These are phyloP conservation scores for Evernia prunastri DNA, from an alignment of 495 filamentous ascomycete genomes.

Conservation along the genomic window DNA sequence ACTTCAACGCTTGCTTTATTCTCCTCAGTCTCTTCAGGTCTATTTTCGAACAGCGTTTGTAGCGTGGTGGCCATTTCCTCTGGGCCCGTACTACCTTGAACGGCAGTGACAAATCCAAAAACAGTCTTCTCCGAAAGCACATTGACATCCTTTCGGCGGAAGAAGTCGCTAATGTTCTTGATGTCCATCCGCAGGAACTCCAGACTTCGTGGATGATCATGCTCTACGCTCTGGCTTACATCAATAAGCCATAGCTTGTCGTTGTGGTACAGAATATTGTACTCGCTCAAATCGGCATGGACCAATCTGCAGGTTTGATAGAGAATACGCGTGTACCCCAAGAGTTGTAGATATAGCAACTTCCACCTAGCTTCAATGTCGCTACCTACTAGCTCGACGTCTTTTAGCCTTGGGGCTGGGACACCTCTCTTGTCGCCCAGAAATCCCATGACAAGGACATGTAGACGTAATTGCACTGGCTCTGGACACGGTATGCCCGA, in stretches of 20 bases:
- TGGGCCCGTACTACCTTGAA: conserved; percentile 47
- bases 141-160: conserved; percentile 74
- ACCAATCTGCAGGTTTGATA: conserved; percentile 87
- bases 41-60: conserved; percentile 43
- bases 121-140: conserved; percentile 63
- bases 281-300: conserved; percentile 94
- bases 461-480: conserved; percentile 75
- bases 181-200: conserved; percentile 97
- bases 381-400: conserved; percentile 55
- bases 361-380: conserved; percentile 61
- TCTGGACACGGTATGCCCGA: conserved; percentile 88
- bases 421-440: conserved; percentile 80
- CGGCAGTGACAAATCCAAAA: conserved; percentile 71
- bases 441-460: conserved; percentile 92
- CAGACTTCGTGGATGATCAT: conserved; percentile 83
- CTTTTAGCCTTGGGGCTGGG: conserved; percentile 75
- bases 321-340: conserved; percentile 84
- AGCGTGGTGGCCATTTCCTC: conserved; percentile 45
- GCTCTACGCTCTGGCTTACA: conserved; percentile 93
- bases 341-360: conserved; percentile 68
- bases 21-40: conserved; percentile 39
- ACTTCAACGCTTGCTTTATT: conserved; percentile 47
- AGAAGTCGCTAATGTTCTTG: conserved; percentile 92
- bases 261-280: conserved; percentile 89
- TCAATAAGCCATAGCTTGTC: conserved; percentile 86